These are phyloP conservation scores for Henckelia pumila DNA, from an alignment of 257 asterid genomes.

Conservation along the genomic window DNA sequence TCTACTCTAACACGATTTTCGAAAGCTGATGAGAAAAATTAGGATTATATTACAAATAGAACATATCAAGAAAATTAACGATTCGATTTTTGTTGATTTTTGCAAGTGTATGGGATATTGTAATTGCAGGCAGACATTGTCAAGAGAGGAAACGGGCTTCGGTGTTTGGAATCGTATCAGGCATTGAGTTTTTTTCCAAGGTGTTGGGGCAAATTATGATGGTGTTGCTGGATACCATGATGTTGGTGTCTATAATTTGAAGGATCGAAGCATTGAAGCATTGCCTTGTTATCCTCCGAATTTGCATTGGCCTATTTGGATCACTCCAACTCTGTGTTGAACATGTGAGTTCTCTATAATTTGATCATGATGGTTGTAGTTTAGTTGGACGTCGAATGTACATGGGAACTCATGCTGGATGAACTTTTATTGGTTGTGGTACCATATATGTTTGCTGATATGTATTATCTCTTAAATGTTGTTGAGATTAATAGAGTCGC, in stretches of 20 bases:
- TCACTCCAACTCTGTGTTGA: conserved; percentile 58
- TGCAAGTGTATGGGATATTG: background rate
- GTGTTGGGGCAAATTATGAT: conserved; percentile 60
- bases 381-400: conserved; percentile 1
- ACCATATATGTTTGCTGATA: background rate
- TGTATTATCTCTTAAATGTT: background rate
- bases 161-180: conserved; percentile 73
- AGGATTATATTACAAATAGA: too few relatives aligned
- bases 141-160: conserved; percentile 70
- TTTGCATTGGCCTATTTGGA: conserved; percentile 70
- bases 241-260: conserved; percentile 62
- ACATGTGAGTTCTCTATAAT: conserved; percentile 32
- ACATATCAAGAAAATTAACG: too few relatives aligned
- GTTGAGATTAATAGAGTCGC: background rate
- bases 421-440: background rate
- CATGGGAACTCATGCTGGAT: conserved; percentile 1
- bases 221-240: conserved; percentile 60
- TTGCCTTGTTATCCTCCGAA: conserved; percentile 54
- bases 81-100: too few relatives aligned
- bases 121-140: conserved; percentile 90
- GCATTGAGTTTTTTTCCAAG: conserved; percentile 66
- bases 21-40: too few relatives aligned
- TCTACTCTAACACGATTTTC: too few relatives aligned
- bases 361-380: background rate
- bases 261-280: conserved; percentile 40